phyloP scores from a whole-genome alignment of 129 eudicot genomes.

The Ambrosia artemisiifolia region DNA sequence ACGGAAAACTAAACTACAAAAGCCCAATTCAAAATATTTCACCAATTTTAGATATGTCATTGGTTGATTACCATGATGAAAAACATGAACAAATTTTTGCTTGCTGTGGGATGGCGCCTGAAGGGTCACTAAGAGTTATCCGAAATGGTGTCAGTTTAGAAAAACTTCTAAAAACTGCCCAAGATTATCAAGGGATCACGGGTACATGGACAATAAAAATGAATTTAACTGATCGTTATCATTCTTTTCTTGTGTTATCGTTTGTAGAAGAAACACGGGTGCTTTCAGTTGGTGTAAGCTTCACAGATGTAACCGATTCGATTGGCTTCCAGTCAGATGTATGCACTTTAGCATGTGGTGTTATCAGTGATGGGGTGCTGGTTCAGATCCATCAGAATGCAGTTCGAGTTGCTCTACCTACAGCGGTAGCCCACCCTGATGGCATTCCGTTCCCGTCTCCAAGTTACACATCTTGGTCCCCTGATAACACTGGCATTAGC shows the following conservation, averaged over 20 bases:
- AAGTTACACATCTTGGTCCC: constrained; percentile 63
- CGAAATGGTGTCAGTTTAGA: constrained; percentile 82
- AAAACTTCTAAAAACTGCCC: constrained; percentile 76
- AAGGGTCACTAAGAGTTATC: constrained; percentile 85
- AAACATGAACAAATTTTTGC: constrained; percentile 94
- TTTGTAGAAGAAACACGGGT: constrained; percentile 98
- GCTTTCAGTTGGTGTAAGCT: constrained; percentile 91
- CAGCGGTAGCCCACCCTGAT: constrained; percentile 48
- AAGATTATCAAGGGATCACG: constrained; percentile 83
- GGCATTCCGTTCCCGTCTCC: constrained; percentile 71
- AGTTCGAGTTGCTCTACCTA: constrained; percentile 71
- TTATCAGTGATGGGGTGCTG: constrained; percentile 60
- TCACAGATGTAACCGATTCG: constrained; percentile 87
- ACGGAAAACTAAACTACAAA: constrained; percentile 53
- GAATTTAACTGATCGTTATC: constrained; percentile 58
- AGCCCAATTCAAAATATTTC: constrained; percentile 82
- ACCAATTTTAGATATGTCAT: constrained; percentile 87
- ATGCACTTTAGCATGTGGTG: constrained; percentile 94
- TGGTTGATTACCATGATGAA: constrained; percentile 78
- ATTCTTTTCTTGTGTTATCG: constrained; percentile 84
- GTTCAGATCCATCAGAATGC: constrained; percentile 80
- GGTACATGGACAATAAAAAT: constrained; percentile 86
- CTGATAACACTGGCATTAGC: constrained; percentile 67
- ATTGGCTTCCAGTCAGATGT: constrained; percentile 89
- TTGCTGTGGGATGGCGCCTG: constrained; percentile 93